phyloP scores from a whole-genome alignment of 2,329 filamentous ascomycete genomes.

The Penicillium freii region DNA sequence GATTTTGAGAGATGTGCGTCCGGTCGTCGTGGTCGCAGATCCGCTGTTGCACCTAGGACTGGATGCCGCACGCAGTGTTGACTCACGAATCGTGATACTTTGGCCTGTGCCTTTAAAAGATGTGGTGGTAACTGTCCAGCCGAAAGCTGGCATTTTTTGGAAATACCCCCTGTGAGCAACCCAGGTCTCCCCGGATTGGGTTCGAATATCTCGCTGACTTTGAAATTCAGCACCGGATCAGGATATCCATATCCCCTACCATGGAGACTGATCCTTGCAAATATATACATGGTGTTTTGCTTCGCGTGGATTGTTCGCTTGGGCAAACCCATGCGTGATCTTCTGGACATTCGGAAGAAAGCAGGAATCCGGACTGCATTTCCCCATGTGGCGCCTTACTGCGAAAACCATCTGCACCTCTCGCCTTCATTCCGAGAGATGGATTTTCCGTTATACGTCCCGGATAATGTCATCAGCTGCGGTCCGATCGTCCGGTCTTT shows the following conservation, averaged over 20 bases:
- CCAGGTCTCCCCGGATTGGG: no score
- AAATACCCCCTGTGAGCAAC: constrained; percentile 35
- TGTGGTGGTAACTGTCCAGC: constrained; percentile 43
- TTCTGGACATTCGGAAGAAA: constrained; percentile 25
- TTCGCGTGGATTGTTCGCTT: constrained; percentile 7
- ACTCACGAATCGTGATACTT: constrained; percentile 39
- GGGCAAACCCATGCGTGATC: constrained; percentile 19
- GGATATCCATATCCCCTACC: constrained; percentile 50
- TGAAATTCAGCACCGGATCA: constrained; percentile 40
- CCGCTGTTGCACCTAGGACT: constrained; percentile 46
- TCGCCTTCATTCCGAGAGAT: constrained; percentile 33
- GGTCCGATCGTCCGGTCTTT: constrained; percentile 48
- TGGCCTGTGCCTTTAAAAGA: constrained; percentile 49
- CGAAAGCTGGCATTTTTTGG: constrained; percentile 32
- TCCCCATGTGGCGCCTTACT: constrained; percentile 29
- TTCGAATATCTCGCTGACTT: not conserved
- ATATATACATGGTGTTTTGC: constrained; percentile 42
- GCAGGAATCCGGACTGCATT: constrained; percentile 28
- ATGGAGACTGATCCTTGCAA: constrained; percentile 43
- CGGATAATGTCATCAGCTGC: constrained; percentile 44
- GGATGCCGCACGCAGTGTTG: constrained; percentile 43
- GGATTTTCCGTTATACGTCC: constrained; percentile 45
- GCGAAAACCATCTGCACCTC: constrained; percentile 29
- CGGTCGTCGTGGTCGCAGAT: constrained; percentile 47
- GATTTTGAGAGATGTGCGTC: constrained; percentile 40